A percentile compares a stretch with the other conserved stretches of the same genome.
These are phyloP conservation scores for Nannochloropsis oceanica DNA, from an alignment of 108 stramenopile genomes.

Conservation along the genomic window DNA sequence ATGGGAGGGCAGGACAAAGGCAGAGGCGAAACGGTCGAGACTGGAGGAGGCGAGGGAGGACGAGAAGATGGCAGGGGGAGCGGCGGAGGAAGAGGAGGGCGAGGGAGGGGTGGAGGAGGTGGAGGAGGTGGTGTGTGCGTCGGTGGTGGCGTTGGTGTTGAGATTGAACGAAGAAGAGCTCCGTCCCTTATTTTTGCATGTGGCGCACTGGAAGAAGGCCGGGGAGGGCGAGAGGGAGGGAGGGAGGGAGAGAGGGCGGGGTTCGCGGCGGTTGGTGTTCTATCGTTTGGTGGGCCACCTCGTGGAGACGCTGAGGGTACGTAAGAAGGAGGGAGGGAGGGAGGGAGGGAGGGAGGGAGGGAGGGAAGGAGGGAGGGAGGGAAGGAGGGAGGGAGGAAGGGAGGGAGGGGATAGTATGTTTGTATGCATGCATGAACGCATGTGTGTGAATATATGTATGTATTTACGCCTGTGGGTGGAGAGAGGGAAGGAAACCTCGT, in stretches of 20 bases:
- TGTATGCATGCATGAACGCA: too few relatives aligned
- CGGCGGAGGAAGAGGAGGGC: background rate
- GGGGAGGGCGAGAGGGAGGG: background rate
- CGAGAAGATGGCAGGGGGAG: too few relatives aligned
- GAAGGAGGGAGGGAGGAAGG: background rate
- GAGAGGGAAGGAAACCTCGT: background rate
- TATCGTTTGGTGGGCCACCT: constrained; percentile 9
- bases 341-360: background rate
- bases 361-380: background rate
- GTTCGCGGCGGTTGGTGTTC: constrained; percentile 9
- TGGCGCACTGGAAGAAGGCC: constrained; percentile 24
- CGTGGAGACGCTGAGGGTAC: constrained; percentile 13
- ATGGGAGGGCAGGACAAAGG: background rate
- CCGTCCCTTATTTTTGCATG: constrained; percentile 17
- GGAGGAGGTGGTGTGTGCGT: background rate
- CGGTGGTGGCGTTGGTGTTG: constrained; percentile 19
- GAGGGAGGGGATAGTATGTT: too few relatives aligned
- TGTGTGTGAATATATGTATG: too few relatives aligned
- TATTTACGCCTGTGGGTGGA: background rate
- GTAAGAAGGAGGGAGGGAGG: background rate
- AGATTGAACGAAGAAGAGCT: constrained; percentile 32
- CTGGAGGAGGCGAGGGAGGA: background rate
- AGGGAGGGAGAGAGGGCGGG: too few relatives aligned
- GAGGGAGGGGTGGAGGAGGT: background rate
- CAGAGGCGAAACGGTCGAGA: background rate